Conservation (phyloP, 805 yeast species). For the Torulaspora maleeae region DNA sequence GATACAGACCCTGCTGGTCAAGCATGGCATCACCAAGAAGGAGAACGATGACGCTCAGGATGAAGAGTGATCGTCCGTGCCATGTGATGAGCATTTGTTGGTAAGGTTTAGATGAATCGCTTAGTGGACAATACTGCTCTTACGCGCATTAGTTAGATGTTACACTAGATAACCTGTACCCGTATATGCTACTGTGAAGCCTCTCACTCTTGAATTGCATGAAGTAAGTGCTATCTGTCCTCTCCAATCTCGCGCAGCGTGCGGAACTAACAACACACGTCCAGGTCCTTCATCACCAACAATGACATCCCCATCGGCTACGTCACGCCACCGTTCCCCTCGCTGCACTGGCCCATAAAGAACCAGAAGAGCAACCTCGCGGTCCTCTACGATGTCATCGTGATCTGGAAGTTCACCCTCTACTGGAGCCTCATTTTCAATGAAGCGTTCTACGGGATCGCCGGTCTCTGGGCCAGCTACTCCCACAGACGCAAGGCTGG, state of each 20-base stretch:
- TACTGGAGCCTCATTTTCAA: conserved; percentile 75
- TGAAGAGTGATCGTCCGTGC: conserved; percentile 17
- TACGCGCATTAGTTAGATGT: background rate
- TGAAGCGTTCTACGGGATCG: conserved; percentile 54
- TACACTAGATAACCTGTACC: background rate
- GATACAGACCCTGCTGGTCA: conserved; percentile 67
- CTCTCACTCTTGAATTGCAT: background rate
- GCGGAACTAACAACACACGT: background rate
- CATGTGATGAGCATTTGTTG: conserved; percentile 1
- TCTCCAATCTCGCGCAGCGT: background rate
- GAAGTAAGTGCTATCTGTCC: conserved; percentile 1
- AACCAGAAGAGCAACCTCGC: conserved; percentile 40
- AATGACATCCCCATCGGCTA: conserved; percentile 76
- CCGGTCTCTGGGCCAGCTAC: conserved; percentile 58
- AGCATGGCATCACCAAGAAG: conserved; percentile 60
- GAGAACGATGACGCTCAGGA: conserved; percentile 44
- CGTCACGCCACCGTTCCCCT: conserved; percentile 72
- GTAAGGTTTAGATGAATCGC: background rate
- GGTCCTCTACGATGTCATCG: conserved; percentile 61
- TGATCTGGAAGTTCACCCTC: conserved; percentile 79
- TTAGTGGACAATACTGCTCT: background rate
- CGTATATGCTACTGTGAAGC: background rate
- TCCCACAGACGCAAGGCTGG: conserved; percentile 42
- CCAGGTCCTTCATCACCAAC: conserved; percentile 40
- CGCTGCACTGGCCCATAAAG: conserved; percentile 65